phyloP scores from a whole-genome alignment of 306 rosid species.

The Delonix regia region DNA sequence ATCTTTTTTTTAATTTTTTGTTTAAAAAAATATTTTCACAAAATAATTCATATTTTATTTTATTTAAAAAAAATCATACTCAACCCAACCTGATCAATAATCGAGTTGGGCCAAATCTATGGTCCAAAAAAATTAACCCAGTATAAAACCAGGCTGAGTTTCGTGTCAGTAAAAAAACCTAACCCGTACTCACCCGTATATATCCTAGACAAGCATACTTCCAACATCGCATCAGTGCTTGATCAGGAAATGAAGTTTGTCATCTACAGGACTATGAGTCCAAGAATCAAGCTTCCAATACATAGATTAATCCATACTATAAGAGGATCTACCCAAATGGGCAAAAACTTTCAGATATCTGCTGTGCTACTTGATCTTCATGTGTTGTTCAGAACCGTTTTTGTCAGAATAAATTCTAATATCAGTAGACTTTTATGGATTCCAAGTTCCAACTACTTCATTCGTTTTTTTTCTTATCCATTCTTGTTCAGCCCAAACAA shows the following conservation, averaged over 20 bases:
- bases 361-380: not conserved
- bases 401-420: constrained; percentile 1
- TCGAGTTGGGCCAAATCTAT: too few species aligned
- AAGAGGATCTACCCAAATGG: not conserved
- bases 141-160: too few species aligned
- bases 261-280: not conserved
- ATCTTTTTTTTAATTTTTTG: too few species aligned
- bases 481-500: constrained; percentile 2
- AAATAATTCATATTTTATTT: too few species aligned
- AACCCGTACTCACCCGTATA: too few species aligned
- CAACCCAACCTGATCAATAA: too few species aligned
- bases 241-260: constrained; percentile 1
- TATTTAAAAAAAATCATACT: too few species aligned
- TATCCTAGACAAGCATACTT: not conserved
- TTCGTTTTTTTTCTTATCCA: too few species aligned
- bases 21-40: too few species aligned
- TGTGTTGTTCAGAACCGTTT: not conserved
- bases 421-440: not conserved
- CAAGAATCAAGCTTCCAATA: not conserved
- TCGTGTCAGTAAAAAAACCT: too few species aligned
- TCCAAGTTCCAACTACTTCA: not conserved
- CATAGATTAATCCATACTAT: not conserved
- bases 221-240: not conserved
- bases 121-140: too few species aligned
- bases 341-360: not conserved